Base-by-base conservation (phyloP, 441 rosid genomes). In the Populus hybrid region DNA sequence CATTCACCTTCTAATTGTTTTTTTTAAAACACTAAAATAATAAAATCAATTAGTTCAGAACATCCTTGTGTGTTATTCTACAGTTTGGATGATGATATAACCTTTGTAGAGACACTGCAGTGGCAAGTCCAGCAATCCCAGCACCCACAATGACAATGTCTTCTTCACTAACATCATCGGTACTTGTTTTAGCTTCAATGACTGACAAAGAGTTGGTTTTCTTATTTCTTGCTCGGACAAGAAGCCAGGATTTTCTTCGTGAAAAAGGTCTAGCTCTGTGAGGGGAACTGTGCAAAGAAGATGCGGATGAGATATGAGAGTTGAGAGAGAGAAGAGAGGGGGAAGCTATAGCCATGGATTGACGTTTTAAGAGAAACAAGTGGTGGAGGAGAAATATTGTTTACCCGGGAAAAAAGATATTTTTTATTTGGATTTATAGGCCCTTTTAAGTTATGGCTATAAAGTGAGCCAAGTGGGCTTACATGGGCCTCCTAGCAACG, bases 41-140 rank as follows among this genome's bases (percentile, higher is more conserved):
- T 40, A 12, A 67, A 67, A 28, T 4, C 32, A 65, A 23, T 12
- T 9, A 10, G 32, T 53, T 18, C 61, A 18, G 14, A 11, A 65
- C 68, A 23, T 65, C 68, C 34, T 65, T 24, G 16, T 10, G 32
- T 64, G 67, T 23, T 4, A 10, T 14, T 24, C 24, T 30, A 65
- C 30, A 1, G 18, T 65, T 65, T 24, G 68, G 30, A 24, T 24
- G 9, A 67, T 35, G 30, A 79, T 78, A 76, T 71, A 34, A 92
- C 98, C 92, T 86, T 70, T 85, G 87, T 61, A 95, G 97, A 18
- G 99, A 93, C 57, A 90, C 89, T 21, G 98, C 96, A 67, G 98
- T 89, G 73, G 98, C 94, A 16, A 95, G 96, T 28, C 97, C 98
- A 8, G 94, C 97, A 46, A 95, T 93, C 34, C 99, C 98, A 34